Conservation (phyloP, 495 filamentous ascomycete genomes). For the Staphylotrichum longicolle region DNA sequence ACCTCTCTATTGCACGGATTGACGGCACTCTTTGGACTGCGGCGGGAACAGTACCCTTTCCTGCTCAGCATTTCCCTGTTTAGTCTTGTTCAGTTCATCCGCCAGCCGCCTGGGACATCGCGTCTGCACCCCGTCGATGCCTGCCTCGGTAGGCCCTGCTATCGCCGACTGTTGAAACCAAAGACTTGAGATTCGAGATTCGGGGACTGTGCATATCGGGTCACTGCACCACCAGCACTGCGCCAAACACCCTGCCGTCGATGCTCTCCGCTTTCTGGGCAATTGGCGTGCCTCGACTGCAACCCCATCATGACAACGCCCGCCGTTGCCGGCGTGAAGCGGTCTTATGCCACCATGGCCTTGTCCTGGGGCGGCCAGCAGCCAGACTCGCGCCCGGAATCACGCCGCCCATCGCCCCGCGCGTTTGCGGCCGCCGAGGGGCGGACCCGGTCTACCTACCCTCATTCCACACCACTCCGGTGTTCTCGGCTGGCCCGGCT, state of each 20-base stretch:
- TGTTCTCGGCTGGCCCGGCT: not conserved
- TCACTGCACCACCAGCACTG: not conserved
- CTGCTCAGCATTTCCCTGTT: not conserved
- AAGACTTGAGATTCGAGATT: too few species aligned
- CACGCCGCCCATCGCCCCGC: slow-evolving; percentile 6
- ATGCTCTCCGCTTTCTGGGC: not conserved
- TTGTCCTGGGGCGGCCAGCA: slow-evolving; percentile 16
- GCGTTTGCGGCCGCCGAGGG: slow-evolving; percentile 4
- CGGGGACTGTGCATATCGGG: too few species aligned
- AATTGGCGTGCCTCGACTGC: not conserved
- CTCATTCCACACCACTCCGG: not conserved
- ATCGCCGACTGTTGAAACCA: too few species aligned
- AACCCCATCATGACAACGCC: slow-evolving; percentile 20
- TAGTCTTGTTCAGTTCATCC: too few species aligned
- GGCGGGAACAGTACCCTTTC: slow-evolving; percentile 4
- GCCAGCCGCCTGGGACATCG: too few species aligned
- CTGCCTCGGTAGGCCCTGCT: too few species aligned
- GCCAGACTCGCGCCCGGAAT: slow-evolving; percentile 2
- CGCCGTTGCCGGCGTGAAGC: slow-evolving; percentile 26
- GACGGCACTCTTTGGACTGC: too few species aligned
- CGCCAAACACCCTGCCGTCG: not conserved
- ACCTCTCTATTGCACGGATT: too few species aligned
- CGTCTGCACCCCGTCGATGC: too few species aligned
- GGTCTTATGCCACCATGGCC: slow-evolving; percentile 28
- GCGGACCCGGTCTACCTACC: slow-evolving; percentile 7